These are phyloP conservation scores for Pseudogymnoascus sp. DNA, from an alignment of 2,329 filamentous ascomycete genomes.

Conservation along the genomic window DNA sequence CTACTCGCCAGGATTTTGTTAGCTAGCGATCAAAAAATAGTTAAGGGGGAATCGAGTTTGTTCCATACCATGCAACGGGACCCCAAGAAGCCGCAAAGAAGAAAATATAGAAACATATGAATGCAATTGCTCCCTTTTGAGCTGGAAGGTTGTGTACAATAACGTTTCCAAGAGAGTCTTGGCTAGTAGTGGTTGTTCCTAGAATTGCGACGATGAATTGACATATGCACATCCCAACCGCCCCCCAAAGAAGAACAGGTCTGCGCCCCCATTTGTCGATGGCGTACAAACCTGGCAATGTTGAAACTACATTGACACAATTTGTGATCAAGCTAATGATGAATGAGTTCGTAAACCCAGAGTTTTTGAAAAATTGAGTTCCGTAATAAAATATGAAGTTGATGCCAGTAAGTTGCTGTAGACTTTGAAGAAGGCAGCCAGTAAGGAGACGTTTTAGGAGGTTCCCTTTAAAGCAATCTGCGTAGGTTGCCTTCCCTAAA, in stretches of 20 bases:
- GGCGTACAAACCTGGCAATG: slow-evolving; percentile 63
- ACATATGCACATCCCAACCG: slow-evolving; percentile 64
- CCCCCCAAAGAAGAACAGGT: slow-evolving; percentile 64
- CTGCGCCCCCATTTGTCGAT: slow-evolving; percentile 74
- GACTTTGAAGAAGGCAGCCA: slow-evolving; percentile 65
- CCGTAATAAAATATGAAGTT: slow-evolving; percentile 77
- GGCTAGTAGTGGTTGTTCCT: slow-evolving; percentile 48
- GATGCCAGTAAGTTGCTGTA: slow-evolving; percentile 71
- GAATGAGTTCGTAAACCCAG: slow-evolving; percentile 56
- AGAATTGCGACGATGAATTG: slow-evolving; percentile 62
- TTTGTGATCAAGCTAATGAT: slow-evolving; percentile 68
- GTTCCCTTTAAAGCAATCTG: slow-evolving; percentile 54
- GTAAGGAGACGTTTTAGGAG: slow-evolving; percentile 65
- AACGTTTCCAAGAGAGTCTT: slow-evolving; percentile 40
- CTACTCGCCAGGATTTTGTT: slow-evolving; percentile 33
- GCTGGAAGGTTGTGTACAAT: slow-evolving; percentile 44
- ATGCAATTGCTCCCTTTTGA: slow-evolving; percentile 54
- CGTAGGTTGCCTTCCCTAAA: slow-evolving; percentile 53
- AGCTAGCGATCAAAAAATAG: background rate
- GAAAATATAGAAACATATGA: slow-evolving; percentile 65
- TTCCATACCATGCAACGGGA: slow-evolving; percentile 55
- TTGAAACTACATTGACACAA: slow-evolving; percentile 69
- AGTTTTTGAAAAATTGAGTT: slow-evolving; percentile 61
- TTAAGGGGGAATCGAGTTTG: background rate
- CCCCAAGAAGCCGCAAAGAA: slow-evolving; percentile 77